These are phyloP conservation scores for Leucocoprinus birnbaumii DNA, from an alignment of 768 basidiomycete genomes.

Conservation along the genomic window DNA sequence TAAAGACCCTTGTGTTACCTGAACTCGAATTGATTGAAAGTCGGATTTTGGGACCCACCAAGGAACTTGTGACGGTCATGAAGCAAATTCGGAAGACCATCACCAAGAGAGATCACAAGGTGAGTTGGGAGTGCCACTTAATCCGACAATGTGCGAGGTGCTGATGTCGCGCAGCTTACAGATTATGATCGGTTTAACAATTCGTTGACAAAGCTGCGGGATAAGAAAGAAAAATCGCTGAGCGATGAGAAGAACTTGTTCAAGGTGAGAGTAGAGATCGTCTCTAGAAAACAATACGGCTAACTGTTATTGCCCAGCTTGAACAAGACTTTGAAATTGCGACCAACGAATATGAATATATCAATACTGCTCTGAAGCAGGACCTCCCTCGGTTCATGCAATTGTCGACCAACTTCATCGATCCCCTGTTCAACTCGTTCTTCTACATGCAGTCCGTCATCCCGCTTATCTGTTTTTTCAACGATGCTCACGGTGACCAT, in stretches of 20 bases:
- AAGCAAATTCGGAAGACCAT: constrained; percentile 93
- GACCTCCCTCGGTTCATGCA: constrained; percentile 94
- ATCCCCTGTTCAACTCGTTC: constrained; percentile 97
- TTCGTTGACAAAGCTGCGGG: constrained; percentile 89
- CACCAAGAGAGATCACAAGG: constrained; percentile 97
- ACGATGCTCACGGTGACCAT: neutral
- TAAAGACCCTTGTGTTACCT: constrained; percentile 74
- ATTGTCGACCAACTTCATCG: constrained; percentile 85
- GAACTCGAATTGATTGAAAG: constrained; percentile 94
- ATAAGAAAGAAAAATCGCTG: constrained; percentile 97
- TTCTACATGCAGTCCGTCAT: constrained; percentile 96
- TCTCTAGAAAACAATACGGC: neutral
- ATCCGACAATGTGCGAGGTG: constrained; percentile 3
- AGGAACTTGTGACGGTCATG: constrained; percentile 83
- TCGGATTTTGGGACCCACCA: constrained; percentile 80
- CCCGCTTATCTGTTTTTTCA: neutral
- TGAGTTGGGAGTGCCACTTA: constrained; percentile 23
- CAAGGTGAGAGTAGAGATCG: constrained; percentile 60
- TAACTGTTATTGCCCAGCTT: constrained; percentile 47
- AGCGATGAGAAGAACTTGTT: constrained; percentile 96
- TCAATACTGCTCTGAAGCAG: constrained; percentile 85
- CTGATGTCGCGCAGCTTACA: constrained; percentile 48
- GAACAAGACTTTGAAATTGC: constrained; percentile 96
- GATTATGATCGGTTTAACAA: constrained; percentile 98
- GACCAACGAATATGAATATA: constrained; percentile 90